phyloP scores from a whole-genome alignment of 2,329 filamentous ascomycete species.

The Arthrobotrys sphaeroides region DNA sequence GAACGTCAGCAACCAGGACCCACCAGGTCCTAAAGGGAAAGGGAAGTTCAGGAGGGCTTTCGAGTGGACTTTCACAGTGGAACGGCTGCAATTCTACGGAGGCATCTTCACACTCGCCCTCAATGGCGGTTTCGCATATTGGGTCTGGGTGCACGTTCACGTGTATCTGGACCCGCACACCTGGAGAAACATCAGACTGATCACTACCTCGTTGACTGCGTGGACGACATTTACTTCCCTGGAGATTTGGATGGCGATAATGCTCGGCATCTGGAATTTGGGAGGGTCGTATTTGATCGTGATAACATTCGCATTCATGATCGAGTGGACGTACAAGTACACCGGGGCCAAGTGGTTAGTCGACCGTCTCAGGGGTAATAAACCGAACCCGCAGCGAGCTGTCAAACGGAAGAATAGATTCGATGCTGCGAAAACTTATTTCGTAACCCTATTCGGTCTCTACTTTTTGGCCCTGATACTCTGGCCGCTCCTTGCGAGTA shows the following conservation, averaged over 20 bases:
- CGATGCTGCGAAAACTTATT: background rate
- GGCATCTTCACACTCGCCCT: conserved; percentile 8
- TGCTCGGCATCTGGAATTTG: conserved; percentile 38
- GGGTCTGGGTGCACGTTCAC: conserved; percentile 24
- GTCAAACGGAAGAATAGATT: too few relatives aligned
- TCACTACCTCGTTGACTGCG: background rate
- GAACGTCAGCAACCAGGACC: background rate
- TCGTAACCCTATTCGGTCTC: background rate
- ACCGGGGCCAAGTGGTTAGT: background rate
- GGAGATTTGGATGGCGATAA: conserved; percentile 34
- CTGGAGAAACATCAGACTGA: conserved; percentile 17
- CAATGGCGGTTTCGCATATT: conserved; percentile 30
- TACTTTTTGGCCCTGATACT: conserved; percentile 1
- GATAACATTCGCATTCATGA: background rate
- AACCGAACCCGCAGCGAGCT: background rate
- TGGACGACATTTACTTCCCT: conserved; percentile 27
- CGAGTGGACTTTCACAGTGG: background rate
- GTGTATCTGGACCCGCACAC: conserved; percentile 28
- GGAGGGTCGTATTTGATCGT: background rate
- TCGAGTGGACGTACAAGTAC: background rate
- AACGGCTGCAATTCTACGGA: background rate
- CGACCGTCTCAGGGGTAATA: background rate
- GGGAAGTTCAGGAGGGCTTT: background rate
- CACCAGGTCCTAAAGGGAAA: background rate
- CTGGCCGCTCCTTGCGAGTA: conserved; percentile 37